Evolutionary conservation across 2,329 filamentous ascomycete species (phyloP), one percentile per base, ranked within the genome.

Genomic region (Ophioceras dolichostomum): DNA sequence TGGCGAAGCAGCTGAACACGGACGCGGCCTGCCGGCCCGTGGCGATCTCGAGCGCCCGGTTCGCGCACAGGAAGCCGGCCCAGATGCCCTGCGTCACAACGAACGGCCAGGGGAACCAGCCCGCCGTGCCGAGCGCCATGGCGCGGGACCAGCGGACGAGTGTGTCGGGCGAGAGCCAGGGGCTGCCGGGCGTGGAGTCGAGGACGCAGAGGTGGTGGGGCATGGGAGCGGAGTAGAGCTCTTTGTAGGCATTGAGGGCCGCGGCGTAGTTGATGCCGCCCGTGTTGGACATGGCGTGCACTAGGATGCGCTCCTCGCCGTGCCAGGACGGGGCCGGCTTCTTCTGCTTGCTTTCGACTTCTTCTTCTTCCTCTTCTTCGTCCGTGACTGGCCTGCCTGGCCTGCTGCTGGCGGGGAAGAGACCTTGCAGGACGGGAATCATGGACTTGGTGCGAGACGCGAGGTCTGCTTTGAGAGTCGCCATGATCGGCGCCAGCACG

Each of bases 271-370:
- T 70, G 39, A 71, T 70, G 13, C 62, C 68, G 12, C 73, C 73
- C 0, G 70, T 73, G 49, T 74, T 76, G 42, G 70, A 76, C 62
- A 76, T 72, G 44, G 58, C 55, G 39, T 76, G 71, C 2, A 70
- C 49, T 14, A 75, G 52, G 10, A 76, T 53, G 3, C 60, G 54
- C 34, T 51, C 49, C 16, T 52, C 41, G 7, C 49, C 40, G 17
- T 45, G 46, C 34, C 43, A 10, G 4, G 40, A 34, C 36, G 18
- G 38, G 28, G 22, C n/a, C n/a, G n/a, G n/a, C n/a, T n/a, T n/a
- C n/a, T n/a, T n/a, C n/a, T n/a, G n/a, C n/a, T n/a, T n/a, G n/a
- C n/a, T n/a, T n/a, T n/a, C n/a, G n/a, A n/a, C n/a, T n/a, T n/a
- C n/a, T n/a, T n/a, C n/a, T n/a, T n/a, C n/a, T n/a, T n/a, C n/a